These are phyloP conservation scores for Malania oleifera DNA, from an alignment of 164 flowering plant species.

Conservation along the genomic window DNA sequence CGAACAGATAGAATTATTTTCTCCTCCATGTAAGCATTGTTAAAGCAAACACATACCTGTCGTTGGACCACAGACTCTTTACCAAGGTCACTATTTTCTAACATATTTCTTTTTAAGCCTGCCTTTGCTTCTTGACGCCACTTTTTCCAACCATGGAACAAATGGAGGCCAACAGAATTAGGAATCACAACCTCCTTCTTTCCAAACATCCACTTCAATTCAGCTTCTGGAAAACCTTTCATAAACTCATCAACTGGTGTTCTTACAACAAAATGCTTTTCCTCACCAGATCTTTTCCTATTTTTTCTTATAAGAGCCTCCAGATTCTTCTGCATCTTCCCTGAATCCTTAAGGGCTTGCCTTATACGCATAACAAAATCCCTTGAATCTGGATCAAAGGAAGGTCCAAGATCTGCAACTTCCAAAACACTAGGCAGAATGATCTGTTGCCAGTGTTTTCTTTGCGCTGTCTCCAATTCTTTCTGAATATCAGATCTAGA, in stretches of 20 bases:
- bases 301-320: conserved; percentile 54
- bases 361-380: conserved; percentile 52
- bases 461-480: conserved; percentile 62
- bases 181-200: conserved; percentile 78
- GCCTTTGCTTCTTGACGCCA: conserved; percentile 90
- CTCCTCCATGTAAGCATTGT: background rate
- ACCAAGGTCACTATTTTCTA: conserved; percentile 68
- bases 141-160: conserved; percentile 87
- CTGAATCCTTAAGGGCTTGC: conserved; percentile 54
- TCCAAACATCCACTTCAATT: conserved; percentile 90
- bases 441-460: conserved; percentile 57
- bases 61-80: conserved; percentile 63
- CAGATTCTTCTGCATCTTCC: conserved; percentile 56
- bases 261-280: conserved; percentile 50
- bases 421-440: conserved; percentile 62
- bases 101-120: conserved; percentile 53
- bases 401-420: conserved; percentile 41
- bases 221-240: conserved; percentile 84
- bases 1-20: background rate
- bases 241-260: conserved; percentile 72
- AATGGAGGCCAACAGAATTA: conserved; percentile 52
- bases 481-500: conserved; percentile 64
- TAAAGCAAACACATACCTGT: conserved; percentile 49
- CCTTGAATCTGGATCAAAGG: conserved; percentile 34
- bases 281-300: conserved; percentile 68